These are phyloP conservation scores for Vitis labrusca DNA, from an alignment of 164 flowering plant species.

Conservation along the genomic window DNA sequence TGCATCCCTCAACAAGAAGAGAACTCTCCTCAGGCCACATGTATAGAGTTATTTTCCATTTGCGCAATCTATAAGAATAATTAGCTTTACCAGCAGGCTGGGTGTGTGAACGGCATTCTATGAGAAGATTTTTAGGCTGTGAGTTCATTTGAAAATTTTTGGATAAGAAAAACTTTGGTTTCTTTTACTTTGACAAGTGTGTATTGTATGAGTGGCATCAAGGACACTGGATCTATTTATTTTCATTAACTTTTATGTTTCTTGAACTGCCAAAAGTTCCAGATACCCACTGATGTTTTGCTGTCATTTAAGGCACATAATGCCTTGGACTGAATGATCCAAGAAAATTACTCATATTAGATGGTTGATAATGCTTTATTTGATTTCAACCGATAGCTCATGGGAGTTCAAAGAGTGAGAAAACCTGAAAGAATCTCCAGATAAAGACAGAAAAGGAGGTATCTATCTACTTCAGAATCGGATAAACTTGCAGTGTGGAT, in stretches of 20 bases:
- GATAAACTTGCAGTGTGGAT: no score
- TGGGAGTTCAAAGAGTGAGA: not conserved
- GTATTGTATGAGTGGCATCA: no score
- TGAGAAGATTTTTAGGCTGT: slow-evolving; percentile 15
- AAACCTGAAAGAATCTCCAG: slow-evolving; percentile 3
- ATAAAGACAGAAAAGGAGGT: not conserved
- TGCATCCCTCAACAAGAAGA: slow-evolving; percentile 13
- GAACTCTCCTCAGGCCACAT: slow-evolving; percentile 13
- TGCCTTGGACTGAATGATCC: not conserved
- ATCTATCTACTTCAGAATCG: no score
- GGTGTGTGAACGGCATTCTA: slow-evolving; percentile 17
- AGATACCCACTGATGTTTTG: not conserved
- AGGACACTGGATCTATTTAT: no score
- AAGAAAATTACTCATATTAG: not conserved
- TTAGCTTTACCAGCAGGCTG: slow-evolving; percentile 30
- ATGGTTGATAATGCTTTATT: not conserved
- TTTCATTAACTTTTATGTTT: no score
- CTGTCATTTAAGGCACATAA: not conserved
- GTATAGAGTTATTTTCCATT: slow-evolving; percentile 41
- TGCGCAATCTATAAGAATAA: slow-evolving; percentile 31
- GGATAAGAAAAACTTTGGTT: slow-evolving; percentile 16
- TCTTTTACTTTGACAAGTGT: slow-evolving; percentile 9
- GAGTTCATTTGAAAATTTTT: slow-evolving; percentile 17
- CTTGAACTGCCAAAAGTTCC: slow-evolving; percentile 2
- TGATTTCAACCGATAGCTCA: not conserved